Conservation (phyloP, 2,329 filamentous ascomycete genomes). For the Penicillium sclerotiorum region DNA sequence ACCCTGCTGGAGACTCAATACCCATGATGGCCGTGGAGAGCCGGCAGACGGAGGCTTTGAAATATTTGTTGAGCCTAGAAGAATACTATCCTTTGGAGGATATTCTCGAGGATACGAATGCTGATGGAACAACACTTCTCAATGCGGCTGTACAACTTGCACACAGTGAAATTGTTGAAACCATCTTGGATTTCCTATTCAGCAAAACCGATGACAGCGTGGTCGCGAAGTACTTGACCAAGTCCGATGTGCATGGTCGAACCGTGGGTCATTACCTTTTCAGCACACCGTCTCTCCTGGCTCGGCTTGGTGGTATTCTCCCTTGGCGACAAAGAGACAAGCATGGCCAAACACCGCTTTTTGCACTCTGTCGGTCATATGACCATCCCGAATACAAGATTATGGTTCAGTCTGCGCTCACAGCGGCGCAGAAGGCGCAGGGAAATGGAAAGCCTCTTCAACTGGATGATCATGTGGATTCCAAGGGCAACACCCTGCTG, state of each 20-base stretch:
- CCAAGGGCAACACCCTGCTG: constrained; percentile 90
- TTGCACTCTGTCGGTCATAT: constrained; percentile 92
- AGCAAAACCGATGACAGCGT: constrained; percentile 57
- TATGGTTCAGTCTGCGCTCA: constrained; percentile 84
- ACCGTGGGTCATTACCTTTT: constrained; percentile 96
- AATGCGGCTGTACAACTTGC: constrained; percentile 89
- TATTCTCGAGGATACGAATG: constrained; percentile 81
- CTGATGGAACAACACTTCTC: constrained; percentile 84
- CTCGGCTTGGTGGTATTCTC: constrained; percentile 72
- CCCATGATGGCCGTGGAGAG: constrained; percentile 83
- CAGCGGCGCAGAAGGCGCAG: constrained; percentile 73
- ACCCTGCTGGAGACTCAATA: constrained; percentile 75
- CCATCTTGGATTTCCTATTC: constrained; percentile 72
- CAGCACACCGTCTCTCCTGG: constrained; percentile 80
- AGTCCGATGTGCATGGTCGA: constrained; percentile 81
- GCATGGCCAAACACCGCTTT: constrained; percentile 96
- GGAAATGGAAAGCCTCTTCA: constrained; percentile 78
- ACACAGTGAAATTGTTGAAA: constrained; percentile 72
- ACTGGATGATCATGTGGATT: constrained; percentile 88
- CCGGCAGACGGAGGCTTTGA: constrained; percentile 70
- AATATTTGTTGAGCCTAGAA: constrained; percentile 75
- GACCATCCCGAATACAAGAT: constrained; percentile 82
- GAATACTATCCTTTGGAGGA: constrained; percentile 72
- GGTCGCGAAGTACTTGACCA: constrained; percentile 68
- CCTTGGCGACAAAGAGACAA: constrained; percentile 92